These are phyloP conservation scores for Solanum megistacrolobum DNA, from an alignment of 257 asterid species.

Conservation along the genomic window DNA sequence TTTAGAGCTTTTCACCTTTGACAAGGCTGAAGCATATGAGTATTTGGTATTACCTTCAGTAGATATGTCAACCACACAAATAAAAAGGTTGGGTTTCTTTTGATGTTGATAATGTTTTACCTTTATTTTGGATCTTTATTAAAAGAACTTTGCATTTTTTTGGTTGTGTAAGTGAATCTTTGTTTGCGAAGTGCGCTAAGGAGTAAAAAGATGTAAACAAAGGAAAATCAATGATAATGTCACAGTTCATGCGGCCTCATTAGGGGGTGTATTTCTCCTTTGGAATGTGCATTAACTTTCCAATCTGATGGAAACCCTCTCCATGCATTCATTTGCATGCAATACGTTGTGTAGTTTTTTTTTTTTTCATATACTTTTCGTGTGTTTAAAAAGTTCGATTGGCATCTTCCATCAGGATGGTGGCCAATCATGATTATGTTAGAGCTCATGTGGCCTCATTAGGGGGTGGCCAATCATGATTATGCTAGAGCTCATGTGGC, in stretches of 20 bases:
- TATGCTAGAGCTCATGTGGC: background rate
- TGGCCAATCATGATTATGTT: conserved; percentile 1
- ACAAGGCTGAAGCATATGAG: background rate
- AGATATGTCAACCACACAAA: background rate
- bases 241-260: background rate
- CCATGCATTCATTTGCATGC: background rate
- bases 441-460: too few species aligned
- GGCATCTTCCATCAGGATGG: conserved; percentile 43
- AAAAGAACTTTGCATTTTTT: background rate
- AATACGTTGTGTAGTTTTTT: background rate
- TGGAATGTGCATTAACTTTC: background rate
- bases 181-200: background rate
- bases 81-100: background rate
- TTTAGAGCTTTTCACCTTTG: background rate
- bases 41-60: background rate
- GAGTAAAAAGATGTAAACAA: background rate
- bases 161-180: background rate
- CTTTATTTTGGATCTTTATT: background rate
- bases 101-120: background rate
- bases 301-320: background rate
- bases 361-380: background rate
- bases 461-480: background rate
- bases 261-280: background rate
- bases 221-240: background rate
- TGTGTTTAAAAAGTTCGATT: background rate